phyloP scores from a whole-genome alignment of 148 eudicot genomes.

The Camellia lanceoleosa region DNA sequence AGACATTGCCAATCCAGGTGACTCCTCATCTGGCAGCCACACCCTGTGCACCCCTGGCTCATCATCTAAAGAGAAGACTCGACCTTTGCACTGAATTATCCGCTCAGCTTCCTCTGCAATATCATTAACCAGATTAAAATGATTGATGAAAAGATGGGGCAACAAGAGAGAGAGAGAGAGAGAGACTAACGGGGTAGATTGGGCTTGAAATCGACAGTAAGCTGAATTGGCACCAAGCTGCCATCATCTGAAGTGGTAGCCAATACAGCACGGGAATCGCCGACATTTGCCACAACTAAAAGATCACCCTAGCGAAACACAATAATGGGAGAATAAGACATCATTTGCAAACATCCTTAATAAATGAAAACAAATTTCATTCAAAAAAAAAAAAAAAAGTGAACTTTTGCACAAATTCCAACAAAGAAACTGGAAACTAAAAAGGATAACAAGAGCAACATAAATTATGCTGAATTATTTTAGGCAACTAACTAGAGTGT shows the following conservation, averaged over 20 bases:
- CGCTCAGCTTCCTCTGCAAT: conserved; percentile 84
- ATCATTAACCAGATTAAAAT: neutral
- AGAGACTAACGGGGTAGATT: conserved; percentile 74
- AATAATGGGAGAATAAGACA: neutral
- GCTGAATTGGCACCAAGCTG: conserved; percentile 66
- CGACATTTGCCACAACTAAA: conserved; percentile 71
- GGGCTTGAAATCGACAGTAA: conserved; percentile 88
- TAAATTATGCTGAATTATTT: too few relatives aligned
- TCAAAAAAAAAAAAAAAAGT: too few relatives aligned
- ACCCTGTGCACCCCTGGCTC: conserved; percentile 91
- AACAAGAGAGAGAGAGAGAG: neutral
- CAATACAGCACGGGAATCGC: conserved; percentile 94
- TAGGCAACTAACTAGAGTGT: too few relatives aligned
- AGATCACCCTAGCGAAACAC: conserved; percentile 55
- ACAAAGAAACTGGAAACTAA: too few relatives aligned
- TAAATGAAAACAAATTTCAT: too few relatives aligned
- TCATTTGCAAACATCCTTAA: neutral
- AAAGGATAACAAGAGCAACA: too few relatives aligned
- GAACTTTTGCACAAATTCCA: too few relatives aligned
- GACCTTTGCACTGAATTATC: conserved; percentile 71
- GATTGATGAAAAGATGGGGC: neutral
- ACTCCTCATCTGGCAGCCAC: conserved; percentile 75
- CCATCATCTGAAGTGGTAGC: conserved; percentile 77
- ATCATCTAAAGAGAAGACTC: conserved; percentile 69
- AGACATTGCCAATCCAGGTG: conserved; percentile 97